A percentile compares a stretch with the other conserved stretches of the same genome.
phyloP scores from a whole-genome alignment of 768 basidiomycete genomes.

The Sistotremastrum suecicum region DNA sequence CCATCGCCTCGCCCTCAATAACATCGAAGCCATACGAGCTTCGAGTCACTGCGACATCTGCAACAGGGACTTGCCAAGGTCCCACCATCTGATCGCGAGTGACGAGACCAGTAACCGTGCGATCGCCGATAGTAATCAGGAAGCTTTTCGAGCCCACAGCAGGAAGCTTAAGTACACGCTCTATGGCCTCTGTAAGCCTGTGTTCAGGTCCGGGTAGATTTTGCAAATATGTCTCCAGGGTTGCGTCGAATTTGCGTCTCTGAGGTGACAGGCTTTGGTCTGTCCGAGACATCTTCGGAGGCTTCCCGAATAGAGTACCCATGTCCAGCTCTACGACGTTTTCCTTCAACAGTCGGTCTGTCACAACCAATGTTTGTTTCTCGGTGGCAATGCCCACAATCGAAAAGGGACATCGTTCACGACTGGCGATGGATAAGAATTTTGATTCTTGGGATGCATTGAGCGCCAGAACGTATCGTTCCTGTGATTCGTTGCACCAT shows the following conservation, averaged over 20 bases:
- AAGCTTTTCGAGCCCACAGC: slow-evolving; percentile 93
- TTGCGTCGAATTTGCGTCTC: slow-evolving; percentile 43
- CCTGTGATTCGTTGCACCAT: slow-evolving; percentile 99
- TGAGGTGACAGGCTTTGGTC: slow-evolving; percentile 33
- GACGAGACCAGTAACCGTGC: slow-evolving; percentile 86
- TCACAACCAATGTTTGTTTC: slow-evolving; percentile 75
- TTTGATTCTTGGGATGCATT: slow-evolving; percentile 40
- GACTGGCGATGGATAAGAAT: slow-evolving; percentile 66
- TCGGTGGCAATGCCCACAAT: slow-evolving; percentile 80
- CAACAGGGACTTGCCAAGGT: slow-evolving; percentile 95
- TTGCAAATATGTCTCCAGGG: slow-evolving; percentile 47
- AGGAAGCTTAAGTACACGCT: slow-evolving; percentile 80
- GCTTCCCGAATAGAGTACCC: slow-evolving; percentile 93
- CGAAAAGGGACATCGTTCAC: slow-evolving; percentile 90
- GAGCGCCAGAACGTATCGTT: slow-evolving; percentile 91
- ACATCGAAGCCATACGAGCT: slow-evolving; percentile 87
- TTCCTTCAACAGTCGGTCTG: slow-evolving; percentile 64
- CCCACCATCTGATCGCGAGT: slow-evolving; percentile 98
- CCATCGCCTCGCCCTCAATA: slow-evolving; percentile 86
- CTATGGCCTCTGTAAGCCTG: slow-evolving; percentile 47
- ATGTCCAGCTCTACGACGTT: slow-evolving; percentile 84
- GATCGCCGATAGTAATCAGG: slow-evolving; percentile 96
- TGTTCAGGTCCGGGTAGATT: slow-evolving; percentile 24
- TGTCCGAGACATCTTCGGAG: slow-evolving; percentile 76
- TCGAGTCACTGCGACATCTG: slow-evolving; percentile 95